phyloP scores from a whole-genome alignment of 1,284 basidiomycete species.

The Fomitiporia mediterranea region DNA sequence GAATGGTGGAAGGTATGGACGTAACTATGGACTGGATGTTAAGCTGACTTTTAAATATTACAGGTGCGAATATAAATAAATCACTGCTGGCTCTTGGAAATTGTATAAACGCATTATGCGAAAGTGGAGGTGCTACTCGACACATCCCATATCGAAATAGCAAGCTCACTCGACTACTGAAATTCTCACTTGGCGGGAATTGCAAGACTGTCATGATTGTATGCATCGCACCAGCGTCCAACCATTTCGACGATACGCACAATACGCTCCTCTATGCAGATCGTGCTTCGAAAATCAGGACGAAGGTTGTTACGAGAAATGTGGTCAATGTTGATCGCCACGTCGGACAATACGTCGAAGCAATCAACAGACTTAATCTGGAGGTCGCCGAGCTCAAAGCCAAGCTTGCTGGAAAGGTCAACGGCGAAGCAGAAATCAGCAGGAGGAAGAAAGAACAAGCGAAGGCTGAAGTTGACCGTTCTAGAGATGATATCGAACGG shows the following conservation, averaged over 20 bases:
- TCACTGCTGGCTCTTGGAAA: conserved; percentile 92
- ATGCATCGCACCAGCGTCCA: conserved; percentile 89
- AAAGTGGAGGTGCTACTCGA: conserved; percentile 74
- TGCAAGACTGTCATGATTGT: conserved; percentile 99
- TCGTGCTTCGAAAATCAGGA: conserved; percentile 95
- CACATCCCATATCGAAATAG: conserved; percentile 96
- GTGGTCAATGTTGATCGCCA: conserved; percentile 91
- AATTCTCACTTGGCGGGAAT: conserved; percentile 95
- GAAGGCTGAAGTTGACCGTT: conserved; percentile 60
- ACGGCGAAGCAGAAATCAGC: conserved; percentile 55
- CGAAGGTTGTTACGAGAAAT: conserved; percentile 87
- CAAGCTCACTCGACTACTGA: conserved; percentile 92
- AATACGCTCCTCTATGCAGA: conserved; percentile 96
- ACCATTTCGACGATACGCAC: conserved; percentile 95
- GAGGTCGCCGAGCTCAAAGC: conserved; percentile 85
- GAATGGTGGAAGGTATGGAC: conserved; percentile 85
- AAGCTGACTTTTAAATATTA: background rate
- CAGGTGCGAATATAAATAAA: conserved; percentile 97
- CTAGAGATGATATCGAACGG: conserved; percentile 62
- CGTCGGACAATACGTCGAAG: conserved; percentile 90
- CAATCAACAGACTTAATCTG: conserved; percentile 82
- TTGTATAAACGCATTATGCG: conserved; percentile 96
- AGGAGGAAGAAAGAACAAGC: conserved; percentile 66
- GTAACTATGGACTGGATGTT: background rate
- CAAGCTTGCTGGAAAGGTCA: conserved; percentile 68